Percentiles rank a stretch among this genome's conserved stretches.
phyloP scores from a whole-genome alignment of 83 land plant species.

The Picea mariana region DNA sequence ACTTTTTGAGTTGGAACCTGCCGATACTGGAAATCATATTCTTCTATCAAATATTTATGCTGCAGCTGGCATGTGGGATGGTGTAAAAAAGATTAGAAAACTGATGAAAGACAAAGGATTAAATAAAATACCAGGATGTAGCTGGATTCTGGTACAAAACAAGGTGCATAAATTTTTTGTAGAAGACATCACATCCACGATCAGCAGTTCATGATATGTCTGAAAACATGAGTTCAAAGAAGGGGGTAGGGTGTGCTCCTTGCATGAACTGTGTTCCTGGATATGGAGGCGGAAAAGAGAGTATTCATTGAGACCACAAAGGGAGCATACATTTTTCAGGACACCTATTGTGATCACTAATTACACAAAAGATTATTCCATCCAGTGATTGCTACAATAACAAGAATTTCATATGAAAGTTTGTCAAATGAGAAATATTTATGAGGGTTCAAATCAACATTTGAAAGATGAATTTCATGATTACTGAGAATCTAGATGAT shows the following conservation, averaged over 20 bases:
- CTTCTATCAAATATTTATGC: slow-evolving; percentile 10
- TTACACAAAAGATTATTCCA: not conserved
- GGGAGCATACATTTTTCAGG: not conserved
- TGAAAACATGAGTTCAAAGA: not conserved
- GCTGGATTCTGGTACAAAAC: slow-evolving; percentile 10
- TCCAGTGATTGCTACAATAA: not conserved
- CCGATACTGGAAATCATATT: slow-evolving; percentile 8
- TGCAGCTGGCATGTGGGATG: slow-evolving; percentile 17
- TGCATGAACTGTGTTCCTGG: not conserved
- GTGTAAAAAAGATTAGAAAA: slow-evolving; percentile 13
- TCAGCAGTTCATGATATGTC: not conserved
- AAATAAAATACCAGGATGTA: slow-evolving; percentile 8
- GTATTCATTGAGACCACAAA: slow-evolving; percentile 1
- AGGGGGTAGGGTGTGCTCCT: not conserved
- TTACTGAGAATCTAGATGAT: no score
- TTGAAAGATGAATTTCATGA: not conserved
- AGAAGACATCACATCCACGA: not conserved
- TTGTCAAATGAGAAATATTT: not conserved
- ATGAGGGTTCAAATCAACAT: not conserved
- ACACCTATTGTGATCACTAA: not conserved
- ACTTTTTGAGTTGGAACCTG: not conserved
- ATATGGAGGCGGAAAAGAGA: not conserved
- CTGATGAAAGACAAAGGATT: slow-evolving; percentile 14
- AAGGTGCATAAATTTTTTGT: slow-evolving; percentile 6
- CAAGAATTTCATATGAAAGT: not conserved